Evolutionary conservation across 495 filamentous ascomycete genomes (phyloP), one percentile per base, ranked within the genome.

Genomic region (Penicillium paxilli): DNA sequence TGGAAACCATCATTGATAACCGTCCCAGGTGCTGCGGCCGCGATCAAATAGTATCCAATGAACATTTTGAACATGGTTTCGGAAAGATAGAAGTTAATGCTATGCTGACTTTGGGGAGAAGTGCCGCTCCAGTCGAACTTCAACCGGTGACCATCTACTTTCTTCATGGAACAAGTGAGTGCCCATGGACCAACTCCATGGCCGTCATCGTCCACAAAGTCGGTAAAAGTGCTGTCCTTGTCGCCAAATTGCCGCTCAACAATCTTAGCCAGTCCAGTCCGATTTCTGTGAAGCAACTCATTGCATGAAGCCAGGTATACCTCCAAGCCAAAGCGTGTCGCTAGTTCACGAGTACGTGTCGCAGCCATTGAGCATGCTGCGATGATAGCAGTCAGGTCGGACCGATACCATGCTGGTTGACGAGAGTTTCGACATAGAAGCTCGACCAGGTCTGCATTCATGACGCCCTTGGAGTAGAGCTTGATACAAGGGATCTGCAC

Each of bases 21-120:
- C 1, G 74, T 73, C 6, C 68, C 72, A 0, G 75, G 72, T 1
- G 76, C 73, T 8, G 76, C 76, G 0, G 78, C 76, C 4, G 74
- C 71, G 20, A 79, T 69, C 14, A 80, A 64, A 50, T 79, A 80
- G 54, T 75, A 78, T 0, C 74, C 76, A 44, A 80, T 72, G 38
- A 80, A 78, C 73, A 81, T 78, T 38, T 68, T 71, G 70, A 81
- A 80, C 78, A 80, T 79, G 11, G 75, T 77, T 42, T 75, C 70
- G 11, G 65, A 76, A 0, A 81, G 65, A 48, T 73, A 80, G 51
- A 73, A 81, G 54, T 81, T 80, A 63, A 81, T 79, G 25, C 74
- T 72, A 33, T 70, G 72, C 16, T 69, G 64, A 23, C 73, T 75
- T 47, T 81, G 78, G 1, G 77, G 78, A 11, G 71, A 73, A 3